Base-by-base conservation (phyloP, 1,139 yeast species). In the Yamadazyma taylorii region DNA sequence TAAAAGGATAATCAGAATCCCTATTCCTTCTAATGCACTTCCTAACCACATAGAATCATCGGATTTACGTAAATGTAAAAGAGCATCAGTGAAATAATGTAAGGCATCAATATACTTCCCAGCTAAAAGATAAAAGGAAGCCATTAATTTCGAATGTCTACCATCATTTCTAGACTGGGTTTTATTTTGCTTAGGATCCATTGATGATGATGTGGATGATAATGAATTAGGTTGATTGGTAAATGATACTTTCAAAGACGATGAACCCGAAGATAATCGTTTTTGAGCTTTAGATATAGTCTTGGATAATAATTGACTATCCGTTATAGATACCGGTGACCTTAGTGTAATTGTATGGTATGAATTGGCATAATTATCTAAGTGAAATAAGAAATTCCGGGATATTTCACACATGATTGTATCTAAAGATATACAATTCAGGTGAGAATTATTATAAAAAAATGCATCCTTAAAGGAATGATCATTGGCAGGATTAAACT, bases 1-100 rank as follows among this genome's bases (percentile, higher is more conserved):
- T 31, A 87, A 64, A 36, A 89, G 59, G 7, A 85, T 61, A 29
- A 85, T 59, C 45, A 87, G 75, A 1, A 86, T 78, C 0, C 85
- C 85, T 9, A 89, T 64, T 0, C 94, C 89, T 51, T 89, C 97
- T 15, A 90, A 56, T 0, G 96, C 81, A 30, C 92, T 83, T 0
- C 84, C 97, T 19, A 87, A 69, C 98, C 98, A 92, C 15, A 92
- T 64, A 51, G 77, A 76, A 57, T 92, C 98, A 35, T 81, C 81
- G 2, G 82, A 69, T 24, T 78, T 70, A 42, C 78, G 78, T 38
- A 89, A 61, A 25, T 74, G 65, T 2, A 68, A 53, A 2, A 85
- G 73, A 0, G 97, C 81, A 29, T 89, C 96, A 10, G 81, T 73
- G 47, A 89, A 85, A 41, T 80, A 78, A 23, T 72, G 68, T 37